These are phyloP conservation scores for Musa itinerans DNA, from an alignment of 176 grass and related monocot genomes.

Conservation along the genomic window DNA sequence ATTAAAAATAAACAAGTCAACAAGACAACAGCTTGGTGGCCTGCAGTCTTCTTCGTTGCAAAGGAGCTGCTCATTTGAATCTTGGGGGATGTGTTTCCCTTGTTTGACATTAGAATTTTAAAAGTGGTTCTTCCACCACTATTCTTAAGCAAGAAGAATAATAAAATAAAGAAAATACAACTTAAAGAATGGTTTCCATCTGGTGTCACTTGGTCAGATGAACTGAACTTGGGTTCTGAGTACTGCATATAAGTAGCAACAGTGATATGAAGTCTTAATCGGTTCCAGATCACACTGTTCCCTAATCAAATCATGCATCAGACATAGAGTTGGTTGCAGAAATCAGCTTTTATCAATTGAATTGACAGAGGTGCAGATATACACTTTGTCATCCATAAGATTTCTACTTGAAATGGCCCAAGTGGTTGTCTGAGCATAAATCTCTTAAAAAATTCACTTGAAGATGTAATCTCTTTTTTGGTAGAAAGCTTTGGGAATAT, in stretches of 20 bases:
- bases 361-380: no score
- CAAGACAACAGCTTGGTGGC: not conserved
- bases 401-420: no score
- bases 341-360: no score
- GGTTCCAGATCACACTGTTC: not conserved
- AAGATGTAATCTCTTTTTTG: no score
- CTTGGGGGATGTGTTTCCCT: not conserved
- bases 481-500: no score
- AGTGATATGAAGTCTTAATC: not conserved
- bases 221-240: not conserved
- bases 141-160: not conserved
- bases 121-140: not conserved
- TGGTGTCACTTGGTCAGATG: not conserved
- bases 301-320: no score
- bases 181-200: not conserved
- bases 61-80: not conserved
- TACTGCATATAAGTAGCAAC: not conserved
- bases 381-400: no score
- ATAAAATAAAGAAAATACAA: not conserved
- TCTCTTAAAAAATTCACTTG: no score
- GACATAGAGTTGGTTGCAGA: no score
- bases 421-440: no score
- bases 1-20: constrained; percentile 13
- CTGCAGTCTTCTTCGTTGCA: not conserved
- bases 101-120: not conserved